Base-by-base conservation (phyloP, 2,329 filamentous ascomycete genomes). In the Cordyceps fumosorosea region DNA sequence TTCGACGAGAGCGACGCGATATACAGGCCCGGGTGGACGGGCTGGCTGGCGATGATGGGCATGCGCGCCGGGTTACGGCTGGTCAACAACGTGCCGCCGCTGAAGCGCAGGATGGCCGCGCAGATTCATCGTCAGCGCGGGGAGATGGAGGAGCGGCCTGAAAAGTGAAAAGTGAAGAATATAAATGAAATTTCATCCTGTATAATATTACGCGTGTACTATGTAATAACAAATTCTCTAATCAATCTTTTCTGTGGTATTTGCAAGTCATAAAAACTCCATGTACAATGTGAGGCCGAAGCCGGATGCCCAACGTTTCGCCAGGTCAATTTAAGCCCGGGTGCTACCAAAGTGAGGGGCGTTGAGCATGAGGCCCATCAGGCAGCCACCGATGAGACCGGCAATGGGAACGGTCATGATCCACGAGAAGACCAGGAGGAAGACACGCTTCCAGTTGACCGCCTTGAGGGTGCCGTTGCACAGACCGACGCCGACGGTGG, bases 371-470 rank as follows among this genome's bases (percentile, higher is more conserved):
- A 78, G 67, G 18, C 67, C 76, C 76, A 78, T 78, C 37, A 76
- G 67, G 44, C 69, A 69, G 45, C 76, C 76, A 61, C 75, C 76
- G 32, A 78, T 73, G 16, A 73, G 69, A 44, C 76, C 76, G 22
- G 76, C 76, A 60, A 78, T 71, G 52, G 76, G 76, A 54, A 78
- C 75, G 32, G 76, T 78, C 73, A 76, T 74, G 68, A 77, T 68
- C 75, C 89, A 92, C 0, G 84, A 85, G 61, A 89, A 75, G 56
- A 89, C 67, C 64, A 92, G 72, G 8, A 90, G 83, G 48, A 81
- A 83, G 11, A 92, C 86, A 72, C 87, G 85, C 75, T 90, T 84
- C 77, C 81, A 92, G 81, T 92, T 92, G 69, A 92, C 85, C 1
- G 89, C 88, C 76, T 85, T 88, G 63, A 84, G 65, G 32, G 82